These are phyloP conservation scores for Cercospora janseana DNA, from an alignment of 2,329 filamentous ascomycete species.

Conservation along the genomic window DNA sequence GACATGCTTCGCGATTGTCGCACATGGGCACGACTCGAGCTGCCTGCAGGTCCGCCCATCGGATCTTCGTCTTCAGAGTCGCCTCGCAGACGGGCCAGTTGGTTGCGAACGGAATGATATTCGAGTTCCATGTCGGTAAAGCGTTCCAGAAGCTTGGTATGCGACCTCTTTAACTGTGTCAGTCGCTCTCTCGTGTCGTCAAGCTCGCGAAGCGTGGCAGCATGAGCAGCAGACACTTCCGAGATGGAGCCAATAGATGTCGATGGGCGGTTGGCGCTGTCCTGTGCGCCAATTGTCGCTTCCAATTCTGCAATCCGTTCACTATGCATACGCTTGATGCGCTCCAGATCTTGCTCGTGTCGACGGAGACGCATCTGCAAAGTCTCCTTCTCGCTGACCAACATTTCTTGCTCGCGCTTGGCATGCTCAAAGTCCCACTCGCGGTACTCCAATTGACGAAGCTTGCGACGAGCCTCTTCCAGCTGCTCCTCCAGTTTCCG, in stretches of 20 bases:
- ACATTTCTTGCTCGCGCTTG: constrained; percentile 57
- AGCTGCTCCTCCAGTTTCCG: constrained; percentile 60
- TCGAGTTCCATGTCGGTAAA: constrained; percentile 49
- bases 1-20: constrained; percentile 20
- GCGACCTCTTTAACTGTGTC: constrained; percentile 51
- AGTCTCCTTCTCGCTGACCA: constrained; percentile 59
- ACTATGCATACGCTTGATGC: constrained; percentile 49
- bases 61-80: constrained; percentile 10
- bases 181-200: constrained; percentile 50
- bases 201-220: constrained; percentile 37
- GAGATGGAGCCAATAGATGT: constrained; percentile 1
- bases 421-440: constrained; percentile 60
- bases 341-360: constrained; percentile 51
- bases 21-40: constrained; percentile 5
- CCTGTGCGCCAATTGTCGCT: constrained; percentile 25
- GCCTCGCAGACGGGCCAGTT: constrained; percentile 29
- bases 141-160: constrained; percentile 51
- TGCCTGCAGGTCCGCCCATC: constrained; percentile 5
- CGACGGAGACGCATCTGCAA: constrained; percentile 58
- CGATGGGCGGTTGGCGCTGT: constrained; percentile 16
- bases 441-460: constrained; percentile 63
- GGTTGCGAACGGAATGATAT: constrained; percentile 32
- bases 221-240: constrained; percentile 8
- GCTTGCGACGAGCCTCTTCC: constrained; percentile 57
- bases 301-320: constrained; percentile 51